These are phyloP conservation scores for Sclerotinia subarctica DNA, from an alignment of 2,329 filamentous ascomycete species.

Conservation along the genomic window DNA sequence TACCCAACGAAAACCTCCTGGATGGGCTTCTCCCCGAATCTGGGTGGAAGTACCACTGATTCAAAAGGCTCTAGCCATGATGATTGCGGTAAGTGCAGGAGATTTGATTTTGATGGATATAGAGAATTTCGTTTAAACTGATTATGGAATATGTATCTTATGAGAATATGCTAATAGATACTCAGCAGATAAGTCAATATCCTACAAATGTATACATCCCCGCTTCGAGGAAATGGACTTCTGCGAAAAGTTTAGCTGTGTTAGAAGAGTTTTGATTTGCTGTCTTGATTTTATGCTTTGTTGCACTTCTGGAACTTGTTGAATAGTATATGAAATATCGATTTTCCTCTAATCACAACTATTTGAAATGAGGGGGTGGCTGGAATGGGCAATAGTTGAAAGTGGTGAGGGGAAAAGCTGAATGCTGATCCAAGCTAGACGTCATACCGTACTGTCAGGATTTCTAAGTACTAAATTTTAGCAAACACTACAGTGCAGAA, in stretches of 20 bases:
- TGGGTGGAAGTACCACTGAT: conserved; percentile 49
- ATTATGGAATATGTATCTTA: background rate
- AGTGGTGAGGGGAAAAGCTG: background rate
- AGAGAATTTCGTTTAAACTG: background rate
- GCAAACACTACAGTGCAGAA: background rate
- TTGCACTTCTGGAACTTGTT: background rate
- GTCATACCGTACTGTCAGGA: background rate
- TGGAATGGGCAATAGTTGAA: background rate
- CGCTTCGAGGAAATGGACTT: background rate
- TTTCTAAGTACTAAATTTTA: background rate
- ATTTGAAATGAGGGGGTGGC: background rate
- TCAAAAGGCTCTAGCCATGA: conserved; percentile 44
- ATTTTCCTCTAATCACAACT: background rate
- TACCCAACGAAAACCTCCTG: conserved; percentile 40
- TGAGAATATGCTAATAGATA: background rate
- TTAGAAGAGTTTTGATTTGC: background rate
- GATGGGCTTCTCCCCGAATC: conserved; percentile 45
- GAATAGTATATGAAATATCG: background rate
- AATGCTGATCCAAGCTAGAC: background rate
- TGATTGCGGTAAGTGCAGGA: background rate
- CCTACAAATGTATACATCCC: background rate
- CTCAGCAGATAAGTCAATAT: no score
- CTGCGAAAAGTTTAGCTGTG: background rate
- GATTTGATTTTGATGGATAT: background rate
- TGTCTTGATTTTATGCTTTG: background rate